Evolutionary conservation across 2,329 filamentous ascomycete genomes (phyloP), one percentile per base, ranked within the genome.

Genomic region (Cladosporium sp.): DNA sequence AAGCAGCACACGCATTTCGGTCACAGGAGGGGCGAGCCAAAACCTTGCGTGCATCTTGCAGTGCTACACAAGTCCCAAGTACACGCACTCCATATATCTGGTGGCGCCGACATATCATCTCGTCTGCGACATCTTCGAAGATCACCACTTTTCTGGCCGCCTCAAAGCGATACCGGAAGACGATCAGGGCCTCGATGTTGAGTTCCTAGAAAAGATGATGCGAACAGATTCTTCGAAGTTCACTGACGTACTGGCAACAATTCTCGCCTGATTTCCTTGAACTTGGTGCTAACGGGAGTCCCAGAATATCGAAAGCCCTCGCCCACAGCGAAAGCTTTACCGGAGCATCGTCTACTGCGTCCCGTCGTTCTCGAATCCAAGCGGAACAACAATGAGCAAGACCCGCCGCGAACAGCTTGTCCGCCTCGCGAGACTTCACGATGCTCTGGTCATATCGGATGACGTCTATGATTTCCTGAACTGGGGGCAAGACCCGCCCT

Each of bases 391-490:
- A 3, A 90, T 92, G 82, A 81, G 84, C 8, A 67, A 88, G 2
- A 65, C 69, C n/a, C 79, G 85, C 19, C 80, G 91, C 2, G 71
- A 82, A 55, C 72, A 72, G 9, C 76, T 95, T 2, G 81, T 95
- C 18, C 72, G 73, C 9, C 68, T 95, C 4, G 90, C 90, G 0
- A 78, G 90, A 49, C 73, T 80, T 51, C 80, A 85, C 64, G 82
- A 95, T 63, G 88, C 87, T 8, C 76, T 95, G 12, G 70, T 95
- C 50, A 76, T 95, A 29, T 80, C 80, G 40, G 91, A 95, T 69
- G 91, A 96, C 64, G 89, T 95, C 12, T 96, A 96, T 64, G 91
- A 95, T 66, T 85, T 90, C 57, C 75, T 95, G 2, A 85, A 89
- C 64, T 95, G 88, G 87, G 59, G 45, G 42, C 35, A 35, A 4